A percentile compares a stretch with the other conserved stretches of the same genome.
phyloP scores from a whole-genome alignment of 1,284 basidiomycete species.

The Singerocomus rubriflavus region DNA sequence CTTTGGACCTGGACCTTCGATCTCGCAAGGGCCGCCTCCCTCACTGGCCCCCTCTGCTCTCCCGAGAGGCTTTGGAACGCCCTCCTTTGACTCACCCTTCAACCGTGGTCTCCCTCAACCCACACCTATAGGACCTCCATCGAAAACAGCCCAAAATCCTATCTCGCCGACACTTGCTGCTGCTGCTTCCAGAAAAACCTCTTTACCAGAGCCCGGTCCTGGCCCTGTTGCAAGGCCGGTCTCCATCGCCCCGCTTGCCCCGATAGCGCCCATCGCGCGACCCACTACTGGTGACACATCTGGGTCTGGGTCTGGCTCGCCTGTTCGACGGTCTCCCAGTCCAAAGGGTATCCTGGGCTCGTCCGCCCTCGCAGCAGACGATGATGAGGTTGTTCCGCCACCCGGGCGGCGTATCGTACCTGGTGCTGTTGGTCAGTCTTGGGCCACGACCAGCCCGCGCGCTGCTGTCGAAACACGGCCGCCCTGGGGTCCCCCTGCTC shows the following conservation, averaged over 20 bases:
- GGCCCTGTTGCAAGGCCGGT: slow-evolving; percentile 62
- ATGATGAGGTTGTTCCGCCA: slow-evolving; percentile 69
- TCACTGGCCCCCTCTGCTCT: slow-evolving; percentile 52
- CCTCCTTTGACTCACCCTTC: slow-evolving; percentile 50
- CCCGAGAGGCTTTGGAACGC: slow-evolving; percentile 47
- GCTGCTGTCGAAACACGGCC: slow-evolving; percentile 30
- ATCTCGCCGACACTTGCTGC: slow-evolving; percentile 40
- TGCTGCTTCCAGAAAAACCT: slow-evolving; percentile 35
- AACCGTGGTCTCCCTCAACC: slow-evolving; percentile 37
- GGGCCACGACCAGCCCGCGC: slow-evolving; percentile 46
- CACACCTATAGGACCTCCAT: slow-evolving; percentile 58
- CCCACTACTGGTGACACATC: slow-evolving; percentile 44
- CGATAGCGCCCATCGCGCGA: slow-evolving; percentile 39
- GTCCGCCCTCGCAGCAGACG: slow-evolving; percentile 70
- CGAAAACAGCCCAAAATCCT: slow-evolving; percentile 38
- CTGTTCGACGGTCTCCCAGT: slow-evolving; percentile 63
- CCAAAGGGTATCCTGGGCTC: slow-evolving; percentile 73
- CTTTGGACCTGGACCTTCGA: slow-evolving; percentile 44
- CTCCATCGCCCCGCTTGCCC: slow-evolving; percentile 34
- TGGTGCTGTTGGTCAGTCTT: slow-evolving; percentile 43
- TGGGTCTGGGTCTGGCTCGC: slow-evolving; percentile 61
- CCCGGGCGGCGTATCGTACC: slow-evolving; percentile 43
- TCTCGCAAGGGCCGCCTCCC: slow-evolving; percentile 41
- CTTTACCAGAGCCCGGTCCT: slow-evolving; percentile 40
- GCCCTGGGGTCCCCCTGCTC: slow-evolving; percentile 47